These are phyloP conservation scores for Rhodofomes roseus DNA, from an alignment of 1,284 basidiomycete species.

Conservation along the genomic window DNA sequence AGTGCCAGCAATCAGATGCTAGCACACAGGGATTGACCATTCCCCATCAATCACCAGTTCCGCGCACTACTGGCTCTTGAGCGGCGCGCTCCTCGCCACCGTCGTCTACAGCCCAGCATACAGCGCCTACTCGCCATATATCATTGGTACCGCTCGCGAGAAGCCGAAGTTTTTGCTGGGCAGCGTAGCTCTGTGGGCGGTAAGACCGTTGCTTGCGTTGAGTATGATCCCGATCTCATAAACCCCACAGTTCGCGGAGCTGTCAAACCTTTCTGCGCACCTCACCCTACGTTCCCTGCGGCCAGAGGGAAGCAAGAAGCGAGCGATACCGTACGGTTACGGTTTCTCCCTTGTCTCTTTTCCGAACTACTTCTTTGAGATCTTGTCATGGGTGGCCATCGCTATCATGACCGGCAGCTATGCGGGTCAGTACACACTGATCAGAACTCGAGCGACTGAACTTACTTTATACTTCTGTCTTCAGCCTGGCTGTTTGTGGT, in stretches of 20 bases:
- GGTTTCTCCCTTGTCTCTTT: slow-evolving; percentile 85
- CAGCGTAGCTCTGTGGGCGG: slow-evolving; percentile 71
- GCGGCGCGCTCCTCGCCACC: slow-evolving; percentile 76
- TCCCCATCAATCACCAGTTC: slow-evolving; percentile 52
- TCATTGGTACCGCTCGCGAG: slow-evolving; percentile 68
- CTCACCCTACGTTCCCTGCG: slow-evolving; percentile 81
- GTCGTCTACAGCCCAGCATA: slow-evolving; percentile 78
- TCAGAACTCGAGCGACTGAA: background rate
- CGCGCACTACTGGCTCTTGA: slow-evolving; percentile 83
- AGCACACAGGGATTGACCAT: slow-evolving; percentile 7
- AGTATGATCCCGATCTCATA: background rate
- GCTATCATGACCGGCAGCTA: slow-evolving; percentile 78
- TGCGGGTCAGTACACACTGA: slow-evolving; percentile 51
- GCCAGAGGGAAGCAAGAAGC: slow-evolving; percentile 74
- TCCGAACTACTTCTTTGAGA: slow-evolving; percentile 97
- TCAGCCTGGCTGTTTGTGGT: slow-evolving; percentile 72
- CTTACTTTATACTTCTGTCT: slow-evolving; percentile 1
- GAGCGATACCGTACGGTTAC: slow-evolving; percentile 84
- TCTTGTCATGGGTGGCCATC: slow-evolving; percentile 73
- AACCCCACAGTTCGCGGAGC: slow-evolving; percentile 68
- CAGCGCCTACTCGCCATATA: slow-evolving; percentile 53
- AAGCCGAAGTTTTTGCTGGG: slow-evolving; percentile 66
- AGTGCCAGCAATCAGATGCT: slow-evolving; percentile 16
- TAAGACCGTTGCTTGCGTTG: slow-evolving; percentile 39
- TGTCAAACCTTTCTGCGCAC: slow-evolving; percentile 88